Evolutionary conservation across 2,329 filamentous ascomycete genomes (phyloP), one percentile per base, ranked within the genome.

Genomic region (Hirsutella rhossiliensis): DNA sequence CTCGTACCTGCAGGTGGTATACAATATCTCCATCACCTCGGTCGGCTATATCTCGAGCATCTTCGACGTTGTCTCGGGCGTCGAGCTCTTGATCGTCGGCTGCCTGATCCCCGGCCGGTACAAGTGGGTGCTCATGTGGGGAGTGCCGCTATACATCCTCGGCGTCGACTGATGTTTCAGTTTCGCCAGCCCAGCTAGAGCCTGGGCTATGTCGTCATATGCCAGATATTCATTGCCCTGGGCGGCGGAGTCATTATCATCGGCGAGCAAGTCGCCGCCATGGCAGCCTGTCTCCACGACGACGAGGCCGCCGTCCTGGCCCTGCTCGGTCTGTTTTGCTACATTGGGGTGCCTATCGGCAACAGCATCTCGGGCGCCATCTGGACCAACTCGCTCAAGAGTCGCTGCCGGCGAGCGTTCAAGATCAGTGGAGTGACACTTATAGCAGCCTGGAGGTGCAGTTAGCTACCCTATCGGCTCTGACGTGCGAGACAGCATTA

Each of bases 151-250:
- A 9, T 75, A 71, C 47, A 70, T 78, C 29, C 57, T 72, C 2
- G 75, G 73, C 1, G 61, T 75, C 4, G 65, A 73, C 3, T 79
- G 34, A 78, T 81, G 74, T 69, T 80, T 47, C 56, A 73, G 29
- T 78, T 74, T 60, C 73, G 76, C 19, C 65, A 68, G 45, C 69
- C 74, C 38, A 64, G 69, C 37, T 64, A 62, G 39, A 66, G 68
- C 23, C 62, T 76, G 18, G 63, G 70, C 3, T 73, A 74, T 54
- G 64, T 81, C 15, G 57, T 81, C 55, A 72, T 76, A 59, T 76
- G 72, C 39, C 76, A 82, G 54, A 67, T 81, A 40, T 68, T 80
- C 46, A 71, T 82, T 46, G 72, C 76, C 7, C 67, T 76, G 31
- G 73, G 71, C 5, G 76, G 75, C 4, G 76, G 75, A 11, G 66